phyloP scores from a whole-genome alignment of 1,284 basidiomycete species.

The Serendipita sp. region DNA sequence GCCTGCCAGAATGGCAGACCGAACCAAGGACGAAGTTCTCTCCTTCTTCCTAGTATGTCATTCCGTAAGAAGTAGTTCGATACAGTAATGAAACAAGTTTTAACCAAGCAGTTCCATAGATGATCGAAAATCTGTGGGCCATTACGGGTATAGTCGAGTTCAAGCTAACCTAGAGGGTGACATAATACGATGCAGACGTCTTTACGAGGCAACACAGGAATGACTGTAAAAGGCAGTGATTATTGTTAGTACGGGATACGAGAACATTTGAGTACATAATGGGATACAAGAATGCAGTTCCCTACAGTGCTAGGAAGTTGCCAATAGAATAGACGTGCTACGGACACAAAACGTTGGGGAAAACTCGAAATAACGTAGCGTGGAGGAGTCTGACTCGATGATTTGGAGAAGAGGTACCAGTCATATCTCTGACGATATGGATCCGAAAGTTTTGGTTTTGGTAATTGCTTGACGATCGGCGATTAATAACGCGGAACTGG shows the following conservation, averaged over 20 bases:
- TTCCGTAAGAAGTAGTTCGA: slow-evolving; percentile 6
- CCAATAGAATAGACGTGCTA: neutral
- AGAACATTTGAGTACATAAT: neutral
- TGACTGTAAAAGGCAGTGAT: neutral
- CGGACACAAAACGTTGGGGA: too few species aligned
- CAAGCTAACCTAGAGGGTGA: too few species aligned
- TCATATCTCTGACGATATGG: too few species aligned
- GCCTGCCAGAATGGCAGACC: slow-evolving; percentile 55
- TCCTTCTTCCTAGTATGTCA: slow-evolving; percentile 49
- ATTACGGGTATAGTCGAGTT: neutral
- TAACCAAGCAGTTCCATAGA: slow-evolving; percentile 60
- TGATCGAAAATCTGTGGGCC: slow-evolving; percentile 23
- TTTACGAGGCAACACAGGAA: neutral
- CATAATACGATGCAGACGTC: too few species aligned
- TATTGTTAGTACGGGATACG: neutral
- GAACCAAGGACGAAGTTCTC: slow-evolving; percentile 48
- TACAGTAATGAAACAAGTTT: slow-evolving; percentile 9
- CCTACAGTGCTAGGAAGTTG: neutral
- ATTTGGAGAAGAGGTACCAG: too few species aligned
- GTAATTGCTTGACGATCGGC: too few species aligned
- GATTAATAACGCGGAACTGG: too few species aligned
- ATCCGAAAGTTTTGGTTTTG: too few species aligned
- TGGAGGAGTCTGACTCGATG: too few species aligned
- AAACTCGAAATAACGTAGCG: too few species aligned
- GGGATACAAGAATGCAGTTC: neutral